Evolutionary conservation across 2,329 filamentous ascomycete species (phyloP).

Genomic region (Fusarium graminum): DNA sequence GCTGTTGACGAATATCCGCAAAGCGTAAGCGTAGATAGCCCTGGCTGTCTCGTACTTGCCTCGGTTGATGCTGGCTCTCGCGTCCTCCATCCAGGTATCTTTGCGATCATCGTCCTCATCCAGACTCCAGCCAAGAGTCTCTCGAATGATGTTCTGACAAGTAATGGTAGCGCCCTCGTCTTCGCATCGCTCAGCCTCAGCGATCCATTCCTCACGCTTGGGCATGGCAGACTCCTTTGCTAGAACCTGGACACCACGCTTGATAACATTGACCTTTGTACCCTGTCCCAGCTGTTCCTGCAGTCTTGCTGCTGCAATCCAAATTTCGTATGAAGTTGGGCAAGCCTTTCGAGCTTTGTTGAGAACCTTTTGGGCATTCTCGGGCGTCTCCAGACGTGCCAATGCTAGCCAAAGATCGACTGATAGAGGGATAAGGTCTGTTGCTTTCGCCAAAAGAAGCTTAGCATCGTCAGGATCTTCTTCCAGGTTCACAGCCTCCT

Average conservation of each 20-base stretch:
- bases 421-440: conserved; percentile 92
- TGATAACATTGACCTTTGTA: conserved; percentile 90
- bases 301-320: conserved; percentile 92
- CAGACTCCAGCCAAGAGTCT: conserved; percentile 91
- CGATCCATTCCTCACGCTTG: conserved; percentile 96
- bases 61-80: conserved; percentile 81
- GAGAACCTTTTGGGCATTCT: conserved; percentile 93
- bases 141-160: conserved; percentile 88
- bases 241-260: conserved; percentile 88
- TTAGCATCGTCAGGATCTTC: conserved; percentile 90
- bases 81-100: conserved; percentile 96
- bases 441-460: conserved; percentile 91
- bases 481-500: conserved; percentile 94
- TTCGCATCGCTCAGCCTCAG: conserved; percentile 94
- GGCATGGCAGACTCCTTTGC: conserved; percentile 95
- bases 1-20: conserved; percentile 90
- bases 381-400: conserved; percentile 87
- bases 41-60: conserved; percentile 90
- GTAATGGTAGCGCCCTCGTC: conserved; percentile 89
- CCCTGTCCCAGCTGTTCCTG: conserved; percentile 89
- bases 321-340: conserved; percentile 93
- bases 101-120: conserved; percentile 98
- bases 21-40: conserved; percentile 91
- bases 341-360: conserved; percentile 95
- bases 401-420: conserved; percentile 96